Evolutionary conservation across 225 moss, liverwort and hornwort genomes (phyloP), one percentile per base, ranked within the genome.

Genomic region (Marchantia paleacea): DNA sequence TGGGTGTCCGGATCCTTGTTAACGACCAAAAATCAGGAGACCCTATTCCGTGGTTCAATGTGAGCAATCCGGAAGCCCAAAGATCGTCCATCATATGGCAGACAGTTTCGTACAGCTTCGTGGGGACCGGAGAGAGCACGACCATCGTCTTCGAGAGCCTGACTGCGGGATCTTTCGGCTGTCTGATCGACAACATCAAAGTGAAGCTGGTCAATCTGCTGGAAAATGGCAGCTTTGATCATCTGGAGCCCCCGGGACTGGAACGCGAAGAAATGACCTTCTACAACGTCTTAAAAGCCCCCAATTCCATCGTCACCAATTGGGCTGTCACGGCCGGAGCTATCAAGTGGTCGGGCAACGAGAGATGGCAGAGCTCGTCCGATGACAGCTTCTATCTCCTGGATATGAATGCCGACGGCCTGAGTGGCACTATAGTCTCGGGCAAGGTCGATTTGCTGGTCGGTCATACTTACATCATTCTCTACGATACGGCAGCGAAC

Each of bases 141-240:
- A 89, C 75, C 71, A 0, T 96, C 3, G 85, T 88, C 0, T 78
- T 96, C 0, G 82, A 90, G 71, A 94, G 94, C 64, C 62, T 89
- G 25, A 85, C 83, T 0, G 84, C 82, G 0, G 96, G 96, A 31
- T 87, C 91, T 0, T 96, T 86, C 16, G 96, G 96, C 0, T 81
- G 87, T 2, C 86, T 96, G 10, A 81, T 94, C 18, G 88, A 91
- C 0, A 88, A 89, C 7, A 22, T 94, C 10, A 79, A 87, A 47
- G 92, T 94, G 0, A 62, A 48, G 0, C 66, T 97, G 0, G 58
- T 87, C 52, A 85, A 76, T 39, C 52, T 93, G 4, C 62, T 94
- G 0, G 94, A 96, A 19, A 96, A 96, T 2, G 94, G 94, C 20
- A 96, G 96, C 70, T 96, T 96, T 72, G 96, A 96, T 75, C 30